Evolutionary conservation across 2,329 filamentous ascomycete genomes (phyloP).

Genomic region (Penicillium janthinellum): DNA sequence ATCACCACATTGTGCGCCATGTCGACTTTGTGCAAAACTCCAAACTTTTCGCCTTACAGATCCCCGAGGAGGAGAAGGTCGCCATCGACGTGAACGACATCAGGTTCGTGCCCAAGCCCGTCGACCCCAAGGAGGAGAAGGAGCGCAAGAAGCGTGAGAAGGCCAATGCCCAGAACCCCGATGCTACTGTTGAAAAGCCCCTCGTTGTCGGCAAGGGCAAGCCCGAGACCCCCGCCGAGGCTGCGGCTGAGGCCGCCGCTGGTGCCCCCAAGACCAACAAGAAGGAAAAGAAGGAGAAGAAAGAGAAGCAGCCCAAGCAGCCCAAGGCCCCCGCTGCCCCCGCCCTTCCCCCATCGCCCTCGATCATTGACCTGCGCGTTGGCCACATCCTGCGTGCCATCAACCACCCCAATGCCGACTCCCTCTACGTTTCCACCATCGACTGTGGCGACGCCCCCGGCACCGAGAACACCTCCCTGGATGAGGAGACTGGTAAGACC

Average conservation of each 20-base stretch:
- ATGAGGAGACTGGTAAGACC: slow-evolving; percentile 85
- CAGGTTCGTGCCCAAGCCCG: slow-evolving; percentile 82
- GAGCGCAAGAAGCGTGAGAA: slow-evolving; percentile 97
- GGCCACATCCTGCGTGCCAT: slow-evolving; percentile 96
- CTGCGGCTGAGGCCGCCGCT: slow-evolving; percentile 50
- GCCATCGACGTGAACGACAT: slow-evolving; percentile 77
- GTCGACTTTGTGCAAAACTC: slow-evolving; percentile 96
- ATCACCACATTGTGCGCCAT: slow-evolving; percentile 87
- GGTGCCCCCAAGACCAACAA: slow-evolving; percentile 56
- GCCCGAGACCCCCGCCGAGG: slow-evolving; percentile 49
- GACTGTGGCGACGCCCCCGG: slow-evolving; percentile 86
- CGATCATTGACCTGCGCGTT: slow-evolving; percentile 90
- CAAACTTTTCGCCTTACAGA: slow-evolving; percentile 66
- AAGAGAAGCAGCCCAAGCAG: slow-evolving; percentile 9
- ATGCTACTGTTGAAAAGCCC: slow-evolving; percentile 31
- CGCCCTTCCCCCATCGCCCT: slow-evolving; percentile 76
- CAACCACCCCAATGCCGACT: slow-evolving; percentile 95
- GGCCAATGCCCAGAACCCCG: slow-evolving; percentile 47
- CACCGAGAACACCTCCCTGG: slow-evolving; percentile 75
- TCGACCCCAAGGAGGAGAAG: slow-evolving; percentile 93
- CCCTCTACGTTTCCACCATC: slow-evolving; percentile 91
- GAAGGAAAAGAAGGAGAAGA: slow-evolving; percentile 79
- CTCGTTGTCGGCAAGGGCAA: slow-evolving; percentile 44
- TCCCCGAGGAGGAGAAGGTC: slow-evolving; percentile 74
- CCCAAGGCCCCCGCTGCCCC: slow-evolving; percentile 71